A percentile compares a stretch with the other conserved stretches of the same genome.
Conservation (phyloP, 805 yeast species). For the Clavispora santaluciae region DNA sequence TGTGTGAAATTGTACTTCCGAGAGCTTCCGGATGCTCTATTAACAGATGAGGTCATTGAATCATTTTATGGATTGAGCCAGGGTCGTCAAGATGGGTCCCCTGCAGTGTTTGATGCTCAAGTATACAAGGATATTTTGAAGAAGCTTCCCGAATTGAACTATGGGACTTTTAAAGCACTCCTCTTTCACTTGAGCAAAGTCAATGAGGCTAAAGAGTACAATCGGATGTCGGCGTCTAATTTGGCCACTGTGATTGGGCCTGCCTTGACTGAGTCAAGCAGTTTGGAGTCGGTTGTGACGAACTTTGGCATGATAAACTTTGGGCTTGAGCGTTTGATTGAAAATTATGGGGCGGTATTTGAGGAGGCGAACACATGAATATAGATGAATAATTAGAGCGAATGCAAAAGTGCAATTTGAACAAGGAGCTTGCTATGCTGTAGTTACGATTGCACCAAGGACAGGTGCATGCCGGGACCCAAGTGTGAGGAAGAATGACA, state of each 20-base stretch:
- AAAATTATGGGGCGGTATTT: conserved; percentile 31
- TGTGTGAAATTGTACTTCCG: conserved; percentile 79
- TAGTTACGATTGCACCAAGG: too few relatives aligned
- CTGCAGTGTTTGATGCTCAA: conserved; percentile 7
- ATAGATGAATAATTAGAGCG: too few relatives aligned
- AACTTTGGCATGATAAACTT: conserved; percentile 54
- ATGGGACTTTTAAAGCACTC: conserved; percentile 60
- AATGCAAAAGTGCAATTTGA: too few relatives aligned
- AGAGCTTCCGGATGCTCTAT: conserved; percentile 80
- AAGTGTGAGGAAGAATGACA: too few relatives aligned
- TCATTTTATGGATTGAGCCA: conserved; percentile 43
- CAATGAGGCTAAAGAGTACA: conserved; percentile 58
- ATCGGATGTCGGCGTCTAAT: conserved; percentile 86
- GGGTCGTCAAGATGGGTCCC: conserved; percentile 15
- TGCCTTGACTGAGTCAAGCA: conserved; percentile 52
- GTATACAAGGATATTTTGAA: conserved; percentile 28
- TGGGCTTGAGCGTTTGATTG: conserved; percentile 47
- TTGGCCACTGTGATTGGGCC: conserved; percentile 85
- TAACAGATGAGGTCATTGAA: conserved; percentile 63
- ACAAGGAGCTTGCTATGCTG: too few relatives aligned
- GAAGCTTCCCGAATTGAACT: conserved; percentile 61
- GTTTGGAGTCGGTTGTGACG: conserved; percentile 41
- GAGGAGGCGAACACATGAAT: too few relatives aligned
- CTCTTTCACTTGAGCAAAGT: conserved; percentile 67
- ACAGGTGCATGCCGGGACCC: too few relatives aligned